A percentile compares a stretch with the other conserved stretches of the same genome.
Evolutionary conservation across 1,284 basidiomycete species (phyloP).

Genomic region (Moesziomyces sp.): DNA sequence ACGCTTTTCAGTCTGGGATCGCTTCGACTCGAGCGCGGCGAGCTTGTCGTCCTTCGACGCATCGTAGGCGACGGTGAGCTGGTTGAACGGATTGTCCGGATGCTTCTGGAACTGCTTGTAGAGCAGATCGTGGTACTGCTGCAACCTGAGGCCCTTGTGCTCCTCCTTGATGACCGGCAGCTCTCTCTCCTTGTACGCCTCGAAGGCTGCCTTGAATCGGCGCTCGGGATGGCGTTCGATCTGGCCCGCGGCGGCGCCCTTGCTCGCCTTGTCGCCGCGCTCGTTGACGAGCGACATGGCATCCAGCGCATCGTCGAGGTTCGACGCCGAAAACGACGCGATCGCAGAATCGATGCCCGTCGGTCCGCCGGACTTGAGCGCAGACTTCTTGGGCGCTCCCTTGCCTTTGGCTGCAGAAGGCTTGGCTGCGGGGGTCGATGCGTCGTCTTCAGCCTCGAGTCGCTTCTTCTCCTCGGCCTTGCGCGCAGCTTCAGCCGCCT

Average conservation of each 20-base stretch:
- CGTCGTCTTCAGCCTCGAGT: constrained; percentile 83
- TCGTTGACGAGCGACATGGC: constrained; percentile 87
- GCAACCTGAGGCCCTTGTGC: constrained; percentile 82
- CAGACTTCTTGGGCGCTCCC: constrained; percentile 36
- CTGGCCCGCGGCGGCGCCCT: constrained; percentile 74
- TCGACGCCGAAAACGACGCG: constrained; percentile 78
- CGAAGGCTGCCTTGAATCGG: constrained; percentile 78
- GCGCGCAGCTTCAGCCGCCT: constrained; percentile 69
- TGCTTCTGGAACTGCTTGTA: constrained; percentile 74
- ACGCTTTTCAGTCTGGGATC: constrained; percentile 62
- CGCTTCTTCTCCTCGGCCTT: constrained; percentile 71
- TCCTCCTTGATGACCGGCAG: constrained; percentile 82
- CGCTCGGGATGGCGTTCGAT: constrained; percentile 96
- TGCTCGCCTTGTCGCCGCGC: constrained; percentile 88
- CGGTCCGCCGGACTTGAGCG: constrained; percentile 30
- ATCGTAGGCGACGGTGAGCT: constrained; percentile 76
- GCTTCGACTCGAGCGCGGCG: constrained; percentile 74
- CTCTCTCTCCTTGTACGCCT: constrained; percentile 89
- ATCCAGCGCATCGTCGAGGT: constrained; percentile 91
- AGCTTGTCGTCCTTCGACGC: constrained; percentile 84
- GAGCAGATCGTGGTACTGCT: constrained; percentile 77
- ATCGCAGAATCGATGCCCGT: constrained; percentile 54
- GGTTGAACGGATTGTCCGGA: constrained; percentile 83
- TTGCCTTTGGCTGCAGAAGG: constrained; percentile 74
- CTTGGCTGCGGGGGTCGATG: constrained; percentile 74